Conservation (phyloP, 192 early-diverging fungal genomes). For the Entophlyctis luteolus region DNA sequence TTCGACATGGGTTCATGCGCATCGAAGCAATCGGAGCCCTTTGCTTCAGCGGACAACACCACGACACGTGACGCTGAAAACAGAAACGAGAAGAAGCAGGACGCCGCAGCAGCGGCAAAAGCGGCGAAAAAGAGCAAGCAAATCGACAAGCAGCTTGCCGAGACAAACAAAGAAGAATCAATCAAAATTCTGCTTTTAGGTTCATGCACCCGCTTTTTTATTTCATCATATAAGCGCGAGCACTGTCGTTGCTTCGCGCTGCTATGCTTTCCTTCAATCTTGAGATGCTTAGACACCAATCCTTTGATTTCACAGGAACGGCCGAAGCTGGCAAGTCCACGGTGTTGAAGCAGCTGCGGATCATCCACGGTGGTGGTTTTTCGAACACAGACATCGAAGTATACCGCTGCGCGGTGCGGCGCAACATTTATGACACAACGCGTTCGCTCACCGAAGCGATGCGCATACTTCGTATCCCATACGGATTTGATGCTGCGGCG, state of each 20-base stretch:
- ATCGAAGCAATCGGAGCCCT: no score
- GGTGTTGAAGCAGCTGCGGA: conserved; percentile 97
- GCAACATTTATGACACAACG: conserved; percentile 92
- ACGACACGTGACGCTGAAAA: no score
- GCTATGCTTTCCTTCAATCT: background rate
- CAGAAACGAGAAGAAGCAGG: no score
- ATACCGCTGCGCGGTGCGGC: conserved; percentile 90
- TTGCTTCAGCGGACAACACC: no score
- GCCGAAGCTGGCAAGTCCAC: conserved; percentile 97
- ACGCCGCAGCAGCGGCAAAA: conserved; percentile 45
- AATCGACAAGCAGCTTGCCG: conserved; percentile 80
- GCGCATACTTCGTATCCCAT: conserved; percentile 47
- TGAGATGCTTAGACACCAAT: background rate
- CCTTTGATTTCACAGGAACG: conserved; percentile 55
- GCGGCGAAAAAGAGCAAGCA: conserved; percentile 79
- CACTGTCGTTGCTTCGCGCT: background rate
- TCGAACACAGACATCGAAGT: conserved; percentile 79
- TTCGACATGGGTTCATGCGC: no score
- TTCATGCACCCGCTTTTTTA: conserved; percentile 16
- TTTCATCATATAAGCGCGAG: background rate
- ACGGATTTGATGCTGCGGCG: conserved; percentile 4
- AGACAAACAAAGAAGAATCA: conserved; percentile 60
- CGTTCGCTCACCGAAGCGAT: conserved; percentile 95
- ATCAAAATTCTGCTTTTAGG: conserved; percentile 72
- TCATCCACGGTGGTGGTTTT: conserved; percentile 94